Base-by-base conservation (phyloP, 176 grass and related monocot species). In the Areca catechu region DNA sequence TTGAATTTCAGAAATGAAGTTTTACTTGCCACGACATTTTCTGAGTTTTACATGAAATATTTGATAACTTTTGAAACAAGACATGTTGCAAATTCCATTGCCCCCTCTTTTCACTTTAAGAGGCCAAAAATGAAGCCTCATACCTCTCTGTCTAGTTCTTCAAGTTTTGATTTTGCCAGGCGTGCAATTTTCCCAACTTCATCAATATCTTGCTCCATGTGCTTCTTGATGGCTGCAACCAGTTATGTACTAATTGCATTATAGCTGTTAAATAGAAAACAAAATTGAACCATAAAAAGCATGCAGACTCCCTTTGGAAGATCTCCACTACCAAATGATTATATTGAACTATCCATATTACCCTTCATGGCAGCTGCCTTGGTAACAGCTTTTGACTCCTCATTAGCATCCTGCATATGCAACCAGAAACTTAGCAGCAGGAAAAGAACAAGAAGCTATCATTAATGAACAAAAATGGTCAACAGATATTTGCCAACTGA, bases 331-430 rank as follows among this genome's bases (percentile, higher is more conserved):
- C 2, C 34, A 3, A 43, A 43, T 43, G 34, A 43, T 43, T 43
- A 9, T 43, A 43, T 12, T 43, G 7, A 43, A 43, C 34, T 3
- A 14, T 14, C 34, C 34, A 43, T 10, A 43, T 43, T 84, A 95
- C 91, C 91, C 84, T 95, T 95, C 91, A 90, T 87, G 20, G 71
- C 77, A 69, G 80, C 55, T 52, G 83, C 83, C 63, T 79, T 86
- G 5, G 86, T 81, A 56, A 90, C 64, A 62, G 82, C 69, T 72
- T 96, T 96, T 7, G 86, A 95, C 63, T 90, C 86, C 50, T 86
- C 86, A 72, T 96, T 96, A 49, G 79, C 84, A 64, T 62, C 80
- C 91, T 96, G 67, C 56, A 79, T 12, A 29, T 22, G 14, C 1
- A 48, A 23, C 2, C 61, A 49, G 34, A 14, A 64, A 22, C 1